Evolutionary conservation across 192 early-diverging fungal species (phyloP).

Genomic region (Coemansia sp.): DNA sequence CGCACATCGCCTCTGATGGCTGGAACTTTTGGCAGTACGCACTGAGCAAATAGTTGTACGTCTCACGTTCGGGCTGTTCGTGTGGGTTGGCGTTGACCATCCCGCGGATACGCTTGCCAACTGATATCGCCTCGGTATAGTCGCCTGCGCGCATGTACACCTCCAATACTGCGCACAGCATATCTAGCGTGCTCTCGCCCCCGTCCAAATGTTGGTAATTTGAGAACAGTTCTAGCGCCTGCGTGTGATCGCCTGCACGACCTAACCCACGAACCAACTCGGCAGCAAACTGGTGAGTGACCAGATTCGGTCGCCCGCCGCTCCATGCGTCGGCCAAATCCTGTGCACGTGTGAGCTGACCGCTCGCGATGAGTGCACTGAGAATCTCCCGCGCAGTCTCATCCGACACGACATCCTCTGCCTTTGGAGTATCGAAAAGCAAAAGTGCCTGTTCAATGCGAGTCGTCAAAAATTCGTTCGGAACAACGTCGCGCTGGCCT

Average conservation of each 20-base stretch:
- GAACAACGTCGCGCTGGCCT: not conserved
- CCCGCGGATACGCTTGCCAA: slow-evolving; percentile 43
- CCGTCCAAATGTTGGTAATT: slow-evolving; percentile 23
- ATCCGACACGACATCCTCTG: slow-evolving; percentile 17
- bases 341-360: slow-evolving; percentile 32
- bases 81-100: slow-evolving; percentile 14
- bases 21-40: slow-evolving; percentile 37
- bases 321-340: slow-evolving; percentile 33
- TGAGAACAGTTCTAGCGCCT: slow-evolving; percentile 43
- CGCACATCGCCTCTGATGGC: slow-evolving; percentile 36
- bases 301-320: slow-evolving; percentile 18
- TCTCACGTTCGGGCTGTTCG: slow-evolving; percentile 16
- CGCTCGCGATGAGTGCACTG: slow-evolving; percentile 20
- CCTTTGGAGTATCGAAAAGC: slow-evolving; percentile 8
- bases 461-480: not conserved
- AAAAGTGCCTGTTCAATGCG: slow-evolving; percentile 39
- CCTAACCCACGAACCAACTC: slow-evolving; percentile 29
- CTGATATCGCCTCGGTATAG: slow-evolving; percentile 47
- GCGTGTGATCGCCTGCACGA: slow-evolving; percentile 9
- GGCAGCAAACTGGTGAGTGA: slow-evolving; percentile 21
- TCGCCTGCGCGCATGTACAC: slow-evolving; percentile 47
- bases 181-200: slow-evolving; percentile 21
- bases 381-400: slow-evolving; percentile 25
- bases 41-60: slow-evolving; percentile 38
- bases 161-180: slow-evolving; percentile 34